Conservation (phyloP, 164 flowering plant genomes). For the Dillenia turbinata region DNA sequence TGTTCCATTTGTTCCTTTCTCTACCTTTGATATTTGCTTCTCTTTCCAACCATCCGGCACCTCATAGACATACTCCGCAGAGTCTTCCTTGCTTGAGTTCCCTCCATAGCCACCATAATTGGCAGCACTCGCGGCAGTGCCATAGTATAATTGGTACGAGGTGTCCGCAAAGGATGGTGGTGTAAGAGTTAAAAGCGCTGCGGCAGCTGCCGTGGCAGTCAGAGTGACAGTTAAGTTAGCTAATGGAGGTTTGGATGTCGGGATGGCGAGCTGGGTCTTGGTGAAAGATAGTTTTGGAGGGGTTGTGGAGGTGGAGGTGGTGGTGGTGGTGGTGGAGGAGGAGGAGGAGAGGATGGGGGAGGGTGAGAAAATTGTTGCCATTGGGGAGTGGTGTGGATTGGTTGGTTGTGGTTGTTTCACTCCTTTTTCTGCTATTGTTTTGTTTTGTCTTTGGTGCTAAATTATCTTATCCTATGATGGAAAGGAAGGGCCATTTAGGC, state of each 20-base stretch:
- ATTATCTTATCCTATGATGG: constrained; percentile 2
- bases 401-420: constrained; percentile 13
- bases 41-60: constrained; percentile 96
- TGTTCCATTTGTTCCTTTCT: constrained; percentile 95
- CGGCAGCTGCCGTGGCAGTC: constrained; percentile 21
- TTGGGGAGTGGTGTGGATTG: constrained; percentile 10
- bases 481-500: not conserved
- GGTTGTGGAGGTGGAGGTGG: constrained; percentile 8
- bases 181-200: constrained; percentile 30
- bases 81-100: constrained; percentile 68
- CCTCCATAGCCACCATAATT: constrained; percentile 96
- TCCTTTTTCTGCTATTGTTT: not conserved
- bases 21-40: constrained; percentile 73
- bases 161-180: constrained; percentile 48
- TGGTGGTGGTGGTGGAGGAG: constrained; percentile 15
- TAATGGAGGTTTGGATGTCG: constrained; percentile 14
- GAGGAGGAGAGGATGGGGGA: constrained; percentile 36
- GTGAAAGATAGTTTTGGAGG: constrained; percentile 5
- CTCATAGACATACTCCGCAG: constrained; percentile 87
- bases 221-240: constrained; percentile 17
- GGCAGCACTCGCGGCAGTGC: constrained; percentile 97
- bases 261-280: constrained; percentile 11
- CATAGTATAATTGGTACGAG: constrained; percentile 61
- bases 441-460: not conserved
- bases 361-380: constrained; percentile 62